Evolutionary conservation across 2,329 filamentous ascomycete genomes (phyloP).

Genomic region (Purpureocillium lavendulum): DNA sequence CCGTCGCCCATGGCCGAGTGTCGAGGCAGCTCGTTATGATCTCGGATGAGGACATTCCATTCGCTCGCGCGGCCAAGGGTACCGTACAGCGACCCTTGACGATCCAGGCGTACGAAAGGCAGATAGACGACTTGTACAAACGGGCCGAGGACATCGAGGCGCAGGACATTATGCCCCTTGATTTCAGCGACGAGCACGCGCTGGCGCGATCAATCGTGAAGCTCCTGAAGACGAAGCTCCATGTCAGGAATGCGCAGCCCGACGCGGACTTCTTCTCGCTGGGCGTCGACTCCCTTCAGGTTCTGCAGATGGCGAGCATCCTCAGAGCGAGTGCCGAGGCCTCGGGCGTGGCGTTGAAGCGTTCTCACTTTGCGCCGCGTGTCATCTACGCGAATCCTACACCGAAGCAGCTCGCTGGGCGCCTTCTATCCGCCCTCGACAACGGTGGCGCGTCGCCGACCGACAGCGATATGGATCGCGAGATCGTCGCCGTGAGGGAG

Average conservation of each 20-base stretch:
- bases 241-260: slow-evolving; percentile 8
- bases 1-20: slow-evolving; percentile 38
- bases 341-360: slow-evolving; percentile 8
- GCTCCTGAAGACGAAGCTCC: slow-evolving; percentile 8
- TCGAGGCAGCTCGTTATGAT: slow-evolving; percentile 28
- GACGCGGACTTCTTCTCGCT: slow-evolving; percentile 27
- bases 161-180: slow-evolving; percentile 4
- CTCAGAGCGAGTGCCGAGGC: slow-evolving; percentile 11
- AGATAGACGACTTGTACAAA: slow-evolving; percentile 34
- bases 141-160: slow-evolving; percentile 8
- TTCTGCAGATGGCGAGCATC: slow-evolving; percentile 16
- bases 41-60: slow-evolving; percentile 30
- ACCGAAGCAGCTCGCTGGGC: slow-evolving; percentile 13
- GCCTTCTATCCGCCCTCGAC: slow-evolving; percentile 3
- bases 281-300: slow-evolving; percentile 31
- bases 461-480: background rate
- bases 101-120: slow-evolving; percentile 29
- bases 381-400: slow-evolving; percentile 21
- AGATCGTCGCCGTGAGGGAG: slow-evolving; percentile 4
- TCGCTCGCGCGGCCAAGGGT: slow-evolving; percentile 35
- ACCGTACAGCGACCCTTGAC: slow-evolving; percentile 32
- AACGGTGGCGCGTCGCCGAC: slow-evolving; percentile 4
- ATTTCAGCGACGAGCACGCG: slow-evolving; percentile 13
- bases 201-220: slow-evolving; percentile 15
- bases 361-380: slow-evolving; percentile 11